phyloP scores from a whole-genome alignment of 2,329 filamentous ascomycete species.

The Epichloe bromicola region DNA sequence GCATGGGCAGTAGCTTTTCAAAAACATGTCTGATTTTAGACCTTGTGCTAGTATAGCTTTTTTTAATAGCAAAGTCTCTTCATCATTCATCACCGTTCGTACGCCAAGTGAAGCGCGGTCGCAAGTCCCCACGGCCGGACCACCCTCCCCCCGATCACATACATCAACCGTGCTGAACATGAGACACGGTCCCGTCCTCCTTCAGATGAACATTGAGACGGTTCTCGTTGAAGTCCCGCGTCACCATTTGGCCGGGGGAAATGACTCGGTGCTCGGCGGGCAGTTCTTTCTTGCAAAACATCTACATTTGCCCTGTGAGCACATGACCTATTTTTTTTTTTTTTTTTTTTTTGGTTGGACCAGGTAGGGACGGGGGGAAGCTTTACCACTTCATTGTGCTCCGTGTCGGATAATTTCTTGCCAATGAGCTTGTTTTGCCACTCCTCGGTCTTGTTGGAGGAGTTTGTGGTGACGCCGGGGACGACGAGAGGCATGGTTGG shows the following conservation, averaged over 20 bases:
- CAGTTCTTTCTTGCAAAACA: conserved; percentile 47
- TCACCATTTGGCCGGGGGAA: conserved; percentile 43
- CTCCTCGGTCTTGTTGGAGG: conserved; percentile 35
- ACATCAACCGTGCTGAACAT: conserved; percentile 41
- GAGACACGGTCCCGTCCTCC: conserved; percentile 46
- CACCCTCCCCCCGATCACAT: too few relatives aligned
- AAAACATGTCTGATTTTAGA: too few relatives aligned
- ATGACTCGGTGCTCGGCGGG: conserved; percentile 44
- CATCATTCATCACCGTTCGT: too few relatives aligned
- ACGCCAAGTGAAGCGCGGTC: too few relatives aligned
- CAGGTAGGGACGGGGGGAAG: background rate
- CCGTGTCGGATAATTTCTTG: conserved; percentile 43
- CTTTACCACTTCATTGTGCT: conserved; percentile 38
- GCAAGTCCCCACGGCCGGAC: too few relatives aligned
- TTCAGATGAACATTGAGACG: conserved; percentile 47
- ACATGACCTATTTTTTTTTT: background rate
- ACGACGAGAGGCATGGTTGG: conserved; percentile 52
- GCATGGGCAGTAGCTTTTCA: too few relatives aligned
- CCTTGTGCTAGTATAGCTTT: too few relatives aligned
- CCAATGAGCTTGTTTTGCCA: conserved; percentile 51
- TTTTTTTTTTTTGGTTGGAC: too few relatives aligned
- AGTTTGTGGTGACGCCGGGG: conserved; percentile 39
- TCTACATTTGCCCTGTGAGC: conserved; percentile 22
- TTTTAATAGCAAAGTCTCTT: too few relatives aligned
- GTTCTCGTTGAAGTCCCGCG: conserved; percentile 40